These are phyloP conservation scores for Ceratobasidium sp. DNA, from an alignment of 1,284 basidiomycete species.

Conservation along the genomic window DNA sequence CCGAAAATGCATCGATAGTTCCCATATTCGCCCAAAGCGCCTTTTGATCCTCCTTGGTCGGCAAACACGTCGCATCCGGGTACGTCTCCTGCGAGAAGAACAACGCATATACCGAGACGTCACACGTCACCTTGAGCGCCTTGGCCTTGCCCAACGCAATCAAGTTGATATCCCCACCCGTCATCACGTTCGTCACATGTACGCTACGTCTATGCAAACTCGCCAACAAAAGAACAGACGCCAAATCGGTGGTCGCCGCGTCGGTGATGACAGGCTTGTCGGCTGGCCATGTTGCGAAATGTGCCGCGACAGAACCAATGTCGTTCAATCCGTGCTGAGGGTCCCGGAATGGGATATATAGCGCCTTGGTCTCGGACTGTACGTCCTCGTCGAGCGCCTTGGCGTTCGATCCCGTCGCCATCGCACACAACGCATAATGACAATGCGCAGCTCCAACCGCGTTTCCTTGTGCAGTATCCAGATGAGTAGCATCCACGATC, in stretches of 20 bases:
- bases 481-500: constrained; percentile 74
- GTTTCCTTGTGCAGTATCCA: constrained; percentile 76
- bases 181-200: constrained; percentile 94
- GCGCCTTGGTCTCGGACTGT: constrained; percentile 79
- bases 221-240: constrained; percentile 92
- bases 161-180: constrained; percentile 86
- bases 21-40: constrained; percentile 90
- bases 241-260: constrained; percentile 91
- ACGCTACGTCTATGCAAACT: constrained; percentile 90
- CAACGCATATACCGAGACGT: constrained; percentile 91
- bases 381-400: constrained; percentile 77
- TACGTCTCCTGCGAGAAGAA: constrained; percentile 88
- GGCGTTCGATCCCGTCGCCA: constrained; percentile 77
- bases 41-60: constrained; percentile 81
- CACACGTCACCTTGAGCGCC: constrained; percentile 94
- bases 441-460: constrained; percentile 75
- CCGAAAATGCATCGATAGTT: constrained; percentile 90
- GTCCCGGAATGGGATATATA: constrained; percentile 81
- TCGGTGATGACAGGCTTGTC: constrained; percentile 96
- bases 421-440: constrained; percentile 86
- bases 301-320: constrained; percentile 74
- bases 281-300: constrained; percentile 90
- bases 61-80: constrained; percentile 73
- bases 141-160: constrained; percentile 97
- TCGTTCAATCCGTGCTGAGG: constrained; percentile 64